Percentiles rank a stretch among this genome's conserved stretches.
Conservation (phyloP, 2,329 filamentous ascomycete species). For the Alternaria burnsii region DNA sequence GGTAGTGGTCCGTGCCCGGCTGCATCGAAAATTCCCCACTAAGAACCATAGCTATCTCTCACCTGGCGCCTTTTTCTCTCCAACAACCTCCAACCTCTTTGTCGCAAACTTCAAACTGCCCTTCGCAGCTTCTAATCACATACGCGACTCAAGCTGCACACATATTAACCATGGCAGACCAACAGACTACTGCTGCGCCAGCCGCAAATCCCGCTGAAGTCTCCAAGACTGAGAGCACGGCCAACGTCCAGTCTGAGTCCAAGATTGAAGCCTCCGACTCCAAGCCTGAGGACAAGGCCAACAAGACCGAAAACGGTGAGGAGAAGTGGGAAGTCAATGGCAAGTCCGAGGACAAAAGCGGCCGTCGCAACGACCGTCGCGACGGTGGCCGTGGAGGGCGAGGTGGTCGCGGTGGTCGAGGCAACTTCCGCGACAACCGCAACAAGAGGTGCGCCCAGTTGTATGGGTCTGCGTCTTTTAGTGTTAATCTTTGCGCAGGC, state of each 20-base stretch:
- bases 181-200: constrained; percentile 24
- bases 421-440: constrained; percentile 29
- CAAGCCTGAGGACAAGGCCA: constrained; percentile 5
- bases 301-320: constrained; percentile 21
- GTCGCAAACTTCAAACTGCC: neutral
- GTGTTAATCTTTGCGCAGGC: constrained; percentile 25
- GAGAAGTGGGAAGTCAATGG: constrained; percentile 30
- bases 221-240: constrained; percentile 22
- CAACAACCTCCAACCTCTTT: constrained; percentile 2
- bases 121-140: constrained; percentile 4
- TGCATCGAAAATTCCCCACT: constrained; percentile 24
- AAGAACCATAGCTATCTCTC: constrained; percentile 17
- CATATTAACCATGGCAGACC: constrained; percentile 35
- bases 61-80: constrained; percentile 10
- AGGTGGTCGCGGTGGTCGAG: constrained; percentile 26
- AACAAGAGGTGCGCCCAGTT: constrained; percentile 24
- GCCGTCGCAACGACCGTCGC: constrained; percentile 20
- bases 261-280: constrained; percentile 21
- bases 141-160: constrained; percentile 19
- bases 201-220: constrained; percentile 31
- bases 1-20: constrained; percentile 11
- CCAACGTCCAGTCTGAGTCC: constrained; percentile 19
- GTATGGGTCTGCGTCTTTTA: neutral
- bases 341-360: constrained; percentile 24
- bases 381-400: constrained; percentile 19